These are phyloP conservation scores for Trichophyton verrucosum DNA, from an alignment of 2,329 filamentous ascomycete species.

Conservation along the genomic window DNA sequence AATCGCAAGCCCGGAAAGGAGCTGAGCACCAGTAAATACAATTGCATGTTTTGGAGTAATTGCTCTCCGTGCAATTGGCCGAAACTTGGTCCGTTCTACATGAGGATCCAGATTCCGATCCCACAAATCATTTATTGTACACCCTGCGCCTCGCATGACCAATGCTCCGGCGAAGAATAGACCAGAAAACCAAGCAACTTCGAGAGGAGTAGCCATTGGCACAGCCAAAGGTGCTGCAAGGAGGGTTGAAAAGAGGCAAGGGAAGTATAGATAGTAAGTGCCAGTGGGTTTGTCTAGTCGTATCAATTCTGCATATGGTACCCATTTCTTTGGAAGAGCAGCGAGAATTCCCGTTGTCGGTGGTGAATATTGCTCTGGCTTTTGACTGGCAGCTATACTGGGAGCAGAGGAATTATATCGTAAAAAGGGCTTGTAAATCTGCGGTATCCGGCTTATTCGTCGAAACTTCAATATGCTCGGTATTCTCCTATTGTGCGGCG, in stretches of 20 bases:
- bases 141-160: slow-evolving; percentile 40
- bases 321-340: slow-evolving; percentile 37
- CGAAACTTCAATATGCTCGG: neutral
- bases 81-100: slow-evolving; percentile 39
- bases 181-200: slow-evolving; percentile 28
- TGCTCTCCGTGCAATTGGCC: slow-evolving; percentile 42
- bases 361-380: slow-evolving; percentile 28
- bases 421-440: neutral
- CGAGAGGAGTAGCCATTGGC: slow-evolving; percentile 26
- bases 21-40: slow-evolving; percentile 34
- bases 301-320: slow-evolving; percentile 44
- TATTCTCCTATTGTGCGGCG: neutral
- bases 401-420: slow-evolving; percentile 1
- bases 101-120: slow-evolving; percentile 44
- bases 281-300: slow-evolving; percentile 42
- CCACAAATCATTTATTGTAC: slow-evolving; percentile 46
- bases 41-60: slow-evolving; percentile 34
- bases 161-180: slow-evolving; percentile 34
- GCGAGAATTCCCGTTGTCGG: slow-evolving; percentile 37
- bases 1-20: slow-evolving; percentile 31
- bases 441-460: neutral
- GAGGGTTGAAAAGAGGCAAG: slow-evolving; percentile 38
- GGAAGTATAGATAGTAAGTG: slow-evolving; percentile 43
- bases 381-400: neutral
- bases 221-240: slow-evolving; percentile 32